These are phyloP conservation scores for Aphanomyces astaci DNA, from an alignment of 352 stramenopile species.

Conservation along the genomic window DNA sequence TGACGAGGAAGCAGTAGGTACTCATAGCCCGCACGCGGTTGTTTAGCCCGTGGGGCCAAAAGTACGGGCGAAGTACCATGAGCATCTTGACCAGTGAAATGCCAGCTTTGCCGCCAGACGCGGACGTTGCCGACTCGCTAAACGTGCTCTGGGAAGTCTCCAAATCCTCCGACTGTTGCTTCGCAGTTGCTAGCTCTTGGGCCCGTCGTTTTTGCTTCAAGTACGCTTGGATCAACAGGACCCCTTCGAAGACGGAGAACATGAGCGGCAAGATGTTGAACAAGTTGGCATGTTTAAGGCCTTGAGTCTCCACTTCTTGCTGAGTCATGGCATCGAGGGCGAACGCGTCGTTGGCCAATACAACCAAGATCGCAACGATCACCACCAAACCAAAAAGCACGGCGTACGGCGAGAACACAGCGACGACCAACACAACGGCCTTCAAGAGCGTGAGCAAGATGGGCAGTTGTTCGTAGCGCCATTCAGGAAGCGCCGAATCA, in stretches of 20 bases:
- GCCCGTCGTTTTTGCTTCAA: neutral
- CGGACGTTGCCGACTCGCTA: no score
- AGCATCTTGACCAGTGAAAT: constrained; percentile 80
- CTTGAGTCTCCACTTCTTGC: constrained; percentile 41
- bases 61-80: constrained; percentile 83
- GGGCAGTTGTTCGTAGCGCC: constrained; percentile 69
- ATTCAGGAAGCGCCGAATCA: constrained; percentile 22
- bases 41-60: constrained; percentile 61
- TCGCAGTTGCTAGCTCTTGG: neutral
- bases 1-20: constrained; percentile 90
- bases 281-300: constrained; percentile 59
- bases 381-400: constrained; percentile 37
- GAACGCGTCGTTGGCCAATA: constrained; percentile 70
- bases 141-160: constrained; percentile 24
- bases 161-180: constrained; percentile 40
- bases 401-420: constrained; percentile 37
- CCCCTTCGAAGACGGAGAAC: constrained; percentile 76
- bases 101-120: constrained; percentile 29
- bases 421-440: constrained; percentile 45
- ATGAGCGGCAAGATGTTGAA: constrained; percentile 77
- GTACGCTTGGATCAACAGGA: constrained; percentile 63
- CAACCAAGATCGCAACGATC: constrained; percentile 37
- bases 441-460: constrained; percentile 57
- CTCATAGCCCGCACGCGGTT: constrained; percentile 78
- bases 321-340: constrained; percentile 54